phyloP scores from a whole-genome alignment of 2,329 filamentous ascomycete species.

The Neofusicoccum sp. region DNA sequence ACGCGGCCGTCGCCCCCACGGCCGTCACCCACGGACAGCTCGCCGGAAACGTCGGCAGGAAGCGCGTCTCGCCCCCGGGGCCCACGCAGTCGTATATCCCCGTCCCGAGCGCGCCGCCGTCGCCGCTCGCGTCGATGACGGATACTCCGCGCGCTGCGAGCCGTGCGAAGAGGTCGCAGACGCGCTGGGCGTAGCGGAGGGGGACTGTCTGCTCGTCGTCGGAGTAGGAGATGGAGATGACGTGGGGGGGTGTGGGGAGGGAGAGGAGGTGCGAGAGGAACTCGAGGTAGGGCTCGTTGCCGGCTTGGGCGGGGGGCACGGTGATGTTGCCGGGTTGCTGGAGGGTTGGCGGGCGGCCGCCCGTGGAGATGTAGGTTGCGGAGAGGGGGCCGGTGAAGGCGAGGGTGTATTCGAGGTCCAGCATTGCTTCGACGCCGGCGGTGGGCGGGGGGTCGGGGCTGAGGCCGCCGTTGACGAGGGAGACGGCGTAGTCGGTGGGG shows the following conservation, averaged over 20 bases:
- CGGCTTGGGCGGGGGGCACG: constrained; percentile 20
- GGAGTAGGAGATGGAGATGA: constrained; percentile 66
- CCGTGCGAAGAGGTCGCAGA: constrained; percentile 63
- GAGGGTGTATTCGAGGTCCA: constrained; percentile 63
- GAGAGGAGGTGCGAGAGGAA: constrained; percentile 60
- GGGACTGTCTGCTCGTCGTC: constrained; percentile 66
- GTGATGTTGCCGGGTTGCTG: constrained; percentile 36
- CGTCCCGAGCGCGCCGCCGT: constrained; percentile 43
- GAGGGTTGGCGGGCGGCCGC: constrained; percentile 55
- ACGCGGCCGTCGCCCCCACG: constrained; percentile 40
- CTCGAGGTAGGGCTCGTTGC: constrained; percentile 52
- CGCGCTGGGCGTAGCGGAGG: constrained; percentile 57
- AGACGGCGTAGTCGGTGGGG: constrained; percentile 44
- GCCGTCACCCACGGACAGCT: constrained; percentile 53
- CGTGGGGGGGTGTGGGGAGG: constrained; percentile 48
- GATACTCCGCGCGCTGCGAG: constrained; percentile 46
- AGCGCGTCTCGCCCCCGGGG: constrained; percentile 36
- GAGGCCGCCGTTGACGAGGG: constrained; percentile 28
- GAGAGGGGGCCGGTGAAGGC: constrained; percentile 55
- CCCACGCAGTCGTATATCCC: constrained; percentile 45
- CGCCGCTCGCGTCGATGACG: constrained; percentile 51
- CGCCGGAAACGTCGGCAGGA: constrained; percentile 50
- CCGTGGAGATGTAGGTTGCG: constrained; percentile 59
- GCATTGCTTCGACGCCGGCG: constrained; percentile 55
- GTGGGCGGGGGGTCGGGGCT: constrained; percentile 26